Base-by-base conservation (phyloP, 805 yeast genomes). In the Nakazawaea ambrosiae region DNA sequence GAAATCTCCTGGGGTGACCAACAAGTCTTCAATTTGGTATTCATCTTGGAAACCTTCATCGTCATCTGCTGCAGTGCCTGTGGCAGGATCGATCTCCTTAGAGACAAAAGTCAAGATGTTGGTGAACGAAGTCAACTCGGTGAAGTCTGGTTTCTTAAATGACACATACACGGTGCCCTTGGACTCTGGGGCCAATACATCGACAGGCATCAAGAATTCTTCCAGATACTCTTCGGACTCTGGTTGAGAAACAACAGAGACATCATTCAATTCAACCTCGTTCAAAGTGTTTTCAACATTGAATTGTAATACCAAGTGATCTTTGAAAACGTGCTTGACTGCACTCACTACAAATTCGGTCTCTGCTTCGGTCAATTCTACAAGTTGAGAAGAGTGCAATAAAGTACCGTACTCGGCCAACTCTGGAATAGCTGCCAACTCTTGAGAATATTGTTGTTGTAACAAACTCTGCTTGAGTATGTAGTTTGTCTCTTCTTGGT, bases 41-140 rank as follows among this genome's bases (percentile, higher is more conserved):
- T 89, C 96, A 59, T 92, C 97, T 47, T 82, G 83, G 70, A 81
- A 85, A 14, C 96, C 97, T 46, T 82, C 94, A 32, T 78, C 85
- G 37, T 66, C 81, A 34, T 72, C 77, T 32, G 73, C 81, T 35
- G 81, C 72, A 44, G 71, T 75, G 16, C 79, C 78, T 12, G 88
- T 79, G 8, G 73, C 69, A 33, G 86, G 79, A 48, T 86, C 82
- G 46, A 84, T 66, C 56, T 90, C 97, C 60, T 78, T 82, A 34
- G 87, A 71, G 15, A 80, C 75, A 65, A 81, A 90, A 17, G 79
- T 70, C 43, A 90, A 66, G 6, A 77, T 73, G 57, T 82, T 83
- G 32, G 73, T 69, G 50, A 90, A 75, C 1, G 73, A 65, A 3
- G 55, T 47, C 9, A 56, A 53, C 18, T 58, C 66, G 28, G 49